Conservation (phyloP, 208 protist species). For the Crithidia bombi region DNA sequence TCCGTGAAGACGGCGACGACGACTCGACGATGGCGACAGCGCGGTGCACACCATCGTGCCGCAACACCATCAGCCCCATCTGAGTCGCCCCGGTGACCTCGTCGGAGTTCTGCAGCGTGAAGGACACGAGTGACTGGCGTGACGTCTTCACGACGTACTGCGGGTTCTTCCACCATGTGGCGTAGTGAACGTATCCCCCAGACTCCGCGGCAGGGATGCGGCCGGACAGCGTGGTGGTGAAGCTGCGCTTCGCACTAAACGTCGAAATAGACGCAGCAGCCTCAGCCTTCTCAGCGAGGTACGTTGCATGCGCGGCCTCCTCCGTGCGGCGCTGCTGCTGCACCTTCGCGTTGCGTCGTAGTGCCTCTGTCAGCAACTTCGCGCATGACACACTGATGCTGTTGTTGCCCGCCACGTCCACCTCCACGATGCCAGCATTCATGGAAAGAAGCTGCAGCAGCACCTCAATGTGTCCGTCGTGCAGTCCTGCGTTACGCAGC, state of each 20-base stretch:
- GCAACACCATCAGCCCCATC: conserved; percentile 75
- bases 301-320: conserved; percentile 25
- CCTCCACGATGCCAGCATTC: conserved; percentile 53
- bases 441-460: conserved; percentile 69
- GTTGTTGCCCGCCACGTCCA: conserved; percentile 61
- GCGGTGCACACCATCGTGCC: conserved; percentile 60
- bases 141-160: conserved; percentile 77
- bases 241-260: conserved; percentile 6
- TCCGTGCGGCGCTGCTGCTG: conserved; percentile 19
- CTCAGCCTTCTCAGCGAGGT: conserved; percentile 23
- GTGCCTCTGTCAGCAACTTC: conserved; percentile 4
- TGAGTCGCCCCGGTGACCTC: conserved; percentile 37
- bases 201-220: conserved; percentile 47
- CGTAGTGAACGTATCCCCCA: conserved; percentile 79
- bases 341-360: conserved; percentile 19
- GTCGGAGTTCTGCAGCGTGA: conserved; percentile 45
- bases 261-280: background rate
- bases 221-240: conserved; percentile 41
- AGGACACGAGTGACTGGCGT: conserved; percentile 41
- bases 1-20: conserved; percentile 3
- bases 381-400: conserved; percentile 44
- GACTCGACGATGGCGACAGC: conserved; percentile 45
- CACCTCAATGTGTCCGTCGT: conserved; percentile 61
- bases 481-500: conserved; percentile 65
- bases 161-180: conserved; percentile 88